phyloP scores from a whole-genome alignment of 163 green algal species.

The Volvox carteri region DNA sequence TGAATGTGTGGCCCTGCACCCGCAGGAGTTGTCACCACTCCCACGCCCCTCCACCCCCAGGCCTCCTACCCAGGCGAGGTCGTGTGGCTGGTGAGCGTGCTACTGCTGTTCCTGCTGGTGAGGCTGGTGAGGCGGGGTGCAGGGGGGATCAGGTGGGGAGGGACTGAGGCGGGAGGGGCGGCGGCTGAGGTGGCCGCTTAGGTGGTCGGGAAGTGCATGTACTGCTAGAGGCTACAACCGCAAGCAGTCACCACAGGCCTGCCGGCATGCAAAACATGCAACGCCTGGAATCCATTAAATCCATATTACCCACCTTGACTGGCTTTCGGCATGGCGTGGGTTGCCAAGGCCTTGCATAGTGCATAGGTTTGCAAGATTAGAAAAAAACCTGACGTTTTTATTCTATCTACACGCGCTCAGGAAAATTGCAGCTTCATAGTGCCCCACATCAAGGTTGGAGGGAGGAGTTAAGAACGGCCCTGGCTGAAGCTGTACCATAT shows the following conservation, averaged over 20 bases:
- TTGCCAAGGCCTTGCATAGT: not conserved
- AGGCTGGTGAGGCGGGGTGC: not conserved
- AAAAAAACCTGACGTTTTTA: too few relatives aligned
- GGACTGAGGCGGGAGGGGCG: conserved; percentile 20
- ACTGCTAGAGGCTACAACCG: conserved; percentile 7
- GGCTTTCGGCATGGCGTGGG: conserved; percentile 5
- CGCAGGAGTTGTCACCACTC: not conserved
- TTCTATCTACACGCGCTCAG: too few relatives aligned
- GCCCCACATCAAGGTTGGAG: too few relatives aligned
- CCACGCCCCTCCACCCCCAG: conserved; percentile 15
- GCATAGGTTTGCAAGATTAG: too few relatives aligned
- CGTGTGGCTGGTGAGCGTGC: conserved; percentile 18
- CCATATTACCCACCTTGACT: conserved; percentile 20
- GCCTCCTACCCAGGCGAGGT: conserved; percentile 14
- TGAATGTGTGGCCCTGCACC: not conserved
- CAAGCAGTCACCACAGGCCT: conserved; percentile 21
- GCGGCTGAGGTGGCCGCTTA: conserved; percentile 3
- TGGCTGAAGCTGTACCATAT: too few relatives aligned
- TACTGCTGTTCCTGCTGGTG: conserved; percentile 15
- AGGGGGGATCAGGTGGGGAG: not conserved
- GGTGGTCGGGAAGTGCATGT: conserved; percentile 2
- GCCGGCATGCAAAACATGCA: conserved; percentile 25
- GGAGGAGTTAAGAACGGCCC: too few relatives aligned
- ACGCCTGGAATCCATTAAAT: conserved; percentile 24
- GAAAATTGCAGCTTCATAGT: too few relatives aligned